Conservation (phyloP, 106 monocot species). For the Platanthera zijinensis region DNA sequence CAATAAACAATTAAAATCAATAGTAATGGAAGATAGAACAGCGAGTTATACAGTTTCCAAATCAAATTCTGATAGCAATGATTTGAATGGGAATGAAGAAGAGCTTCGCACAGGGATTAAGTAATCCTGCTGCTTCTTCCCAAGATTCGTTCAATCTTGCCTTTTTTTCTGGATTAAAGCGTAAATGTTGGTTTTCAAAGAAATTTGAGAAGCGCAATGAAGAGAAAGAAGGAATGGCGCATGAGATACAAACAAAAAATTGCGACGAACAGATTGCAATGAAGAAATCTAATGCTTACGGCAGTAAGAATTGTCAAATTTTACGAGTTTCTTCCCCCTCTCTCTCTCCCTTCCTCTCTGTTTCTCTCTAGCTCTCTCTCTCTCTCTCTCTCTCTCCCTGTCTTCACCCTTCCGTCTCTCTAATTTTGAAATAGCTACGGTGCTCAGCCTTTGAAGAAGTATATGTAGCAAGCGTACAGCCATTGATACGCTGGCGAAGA, state of each 20-base stretch:
- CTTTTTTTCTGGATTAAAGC: background rate
- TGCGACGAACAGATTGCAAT: background rate
- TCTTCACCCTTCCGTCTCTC: no score
- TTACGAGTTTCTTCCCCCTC: no score
- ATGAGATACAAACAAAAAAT: background rate
- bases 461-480: no score
- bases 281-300: background rate
- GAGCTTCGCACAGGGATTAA: background rate
- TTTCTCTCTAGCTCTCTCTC: no score
- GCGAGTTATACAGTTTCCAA: background rate
- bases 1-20: slow-evolving; percentile 6
- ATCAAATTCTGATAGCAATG: background rate
- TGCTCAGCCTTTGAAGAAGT: no score
- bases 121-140: background rate
- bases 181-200: background rate
- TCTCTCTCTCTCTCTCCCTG: no score
- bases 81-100: background rate
- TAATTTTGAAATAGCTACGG: no score
- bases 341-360: no score
- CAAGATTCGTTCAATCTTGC: background rate
- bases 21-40: background rate
- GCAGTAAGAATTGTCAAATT: background rate
- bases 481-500: no score
- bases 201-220: background rate
- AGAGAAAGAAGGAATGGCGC: background rate